Base-by-base conservation (phyloP, 2,329 filamentous ascomycete genomes). In the Atkinsonella texensis region DNA sequence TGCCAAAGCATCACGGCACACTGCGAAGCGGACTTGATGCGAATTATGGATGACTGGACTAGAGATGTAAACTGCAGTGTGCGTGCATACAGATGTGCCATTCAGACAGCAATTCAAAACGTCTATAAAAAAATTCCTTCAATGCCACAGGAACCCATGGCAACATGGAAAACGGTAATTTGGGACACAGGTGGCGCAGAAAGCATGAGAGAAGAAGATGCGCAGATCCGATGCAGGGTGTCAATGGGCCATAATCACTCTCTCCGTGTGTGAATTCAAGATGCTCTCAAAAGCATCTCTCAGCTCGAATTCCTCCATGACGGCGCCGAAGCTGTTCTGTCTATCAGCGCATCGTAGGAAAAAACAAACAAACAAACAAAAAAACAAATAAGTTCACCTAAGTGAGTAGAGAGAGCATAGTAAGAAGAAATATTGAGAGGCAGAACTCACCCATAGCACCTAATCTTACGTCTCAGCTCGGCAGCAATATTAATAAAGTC, bases 361-460 rank as follows among this genome's bases (percentile, higher is more conserved):
- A 4, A 23, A 23, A n/a, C n/a, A n/a, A n/a, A n/a, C n/a, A n/a
- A n/a, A n/a, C n/a, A 4, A 23, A 23, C 2, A 23, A 23, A 4
- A 23, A 23, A 4, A 23, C 2, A 4, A 28, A 38, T 18, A 50
- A 7, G 31, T 28, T 17, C 17, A 20, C 40, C 17, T 31, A 17
- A 17, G 13, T 8, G 13, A n/a, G 49, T n/a, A 40, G 35, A 7
- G 39, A 17, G 32, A 2, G 18, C 2, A 28, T 28, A 28, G 28
- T 6, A 18, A 35, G 13, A 18, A 18, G 18, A 20, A 20, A 12
- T 1, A 20, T 18, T 4, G 13, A 43, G n/a, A 20, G n/a, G 41
- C 31, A 31, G 13, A 13, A 77, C 84, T 62, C 71, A 91, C 87
- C 93, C 93, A 67, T 96, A 96, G 67, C 93, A 97, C 56, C 89